A percentile compares a stretch with the other conserved stretches of the same genome.
Evolutionary conservation across 176 grass and related monocot species (phyloP).

Genomic region (Neostapfia colusana): DNA sequence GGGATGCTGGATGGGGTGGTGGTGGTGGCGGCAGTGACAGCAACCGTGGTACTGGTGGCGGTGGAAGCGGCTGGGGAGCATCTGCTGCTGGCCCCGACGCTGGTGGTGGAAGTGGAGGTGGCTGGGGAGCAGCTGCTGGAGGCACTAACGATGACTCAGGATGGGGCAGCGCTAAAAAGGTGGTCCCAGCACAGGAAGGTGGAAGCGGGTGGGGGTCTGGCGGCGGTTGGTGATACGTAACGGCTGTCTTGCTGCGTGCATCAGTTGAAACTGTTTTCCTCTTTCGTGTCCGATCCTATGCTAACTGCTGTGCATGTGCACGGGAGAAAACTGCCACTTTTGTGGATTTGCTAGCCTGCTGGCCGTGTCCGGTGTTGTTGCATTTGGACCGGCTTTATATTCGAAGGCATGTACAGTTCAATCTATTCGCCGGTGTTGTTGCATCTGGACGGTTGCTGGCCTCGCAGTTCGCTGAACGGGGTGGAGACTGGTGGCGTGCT

Average conservation of each 20-base stretch:
- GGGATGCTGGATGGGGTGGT: conserved; percentile 33
- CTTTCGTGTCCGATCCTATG: background rate
- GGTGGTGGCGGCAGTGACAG: conserved; percentile 13
- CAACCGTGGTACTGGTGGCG: conserved; percentile 16
- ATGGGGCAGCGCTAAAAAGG: conserved; percentile 50
- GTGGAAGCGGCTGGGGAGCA: background rate
- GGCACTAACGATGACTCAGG: conserved; percentile 25
- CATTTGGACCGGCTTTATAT: conserved; percentile 13
- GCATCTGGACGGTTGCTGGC: too few relatives aligned
- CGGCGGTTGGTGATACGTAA: conserved; percentile 45
- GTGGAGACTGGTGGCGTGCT: too few relatives aligned
- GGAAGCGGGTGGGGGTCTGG: conserved; percentile 47
- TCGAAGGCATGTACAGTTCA: conserved; percentile 39
- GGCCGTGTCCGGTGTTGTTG: background rate
- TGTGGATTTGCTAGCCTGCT: conserved; percentile 5
- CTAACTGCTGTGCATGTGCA: background rate
- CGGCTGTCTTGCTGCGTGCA: background rate
- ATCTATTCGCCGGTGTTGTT: too few relatives aligned
- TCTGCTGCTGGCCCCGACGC: background rate
- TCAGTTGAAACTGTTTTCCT: background rate
- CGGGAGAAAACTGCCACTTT: background rate
- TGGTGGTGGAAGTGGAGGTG: background rate
- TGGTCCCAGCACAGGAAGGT: conserved; percentile 46
- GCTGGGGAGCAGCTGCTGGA: conserved; percentile 5
- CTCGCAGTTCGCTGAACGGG: too few relatives aligned